phyloP scores from a whole-genome alignment of 495 filamentous ascomycete species.

The Lentithecium fluviatile region DNA sequence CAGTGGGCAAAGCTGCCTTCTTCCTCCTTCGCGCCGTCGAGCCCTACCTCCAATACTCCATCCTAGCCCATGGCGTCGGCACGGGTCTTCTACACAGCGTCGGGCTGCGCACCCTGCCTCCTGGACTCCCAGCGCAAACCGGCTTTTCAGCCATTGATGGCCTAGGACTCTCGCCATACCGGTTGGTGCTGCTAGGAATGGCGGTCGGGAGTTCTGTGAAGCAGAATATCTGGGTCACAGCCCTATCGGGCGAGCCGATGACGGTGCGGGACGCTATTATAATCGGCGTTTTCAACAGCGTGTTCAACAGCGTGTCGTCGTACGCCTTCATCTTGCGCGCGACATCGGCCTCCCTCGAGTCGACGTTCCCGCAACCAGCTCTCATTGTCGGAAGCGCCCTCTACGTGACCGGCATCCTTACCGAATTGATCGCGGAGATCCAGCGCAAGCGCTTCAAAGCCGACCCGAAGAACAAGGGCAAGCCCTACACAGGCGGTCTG shows the following conservation, averaged over 20 bases:
- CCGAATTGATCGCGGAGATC: conserved; percentile 53
- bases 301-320: conserved; percentile 42
- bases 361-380: conserved; percentile 32
- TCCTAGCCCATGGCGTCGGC: conserved; percentile 46
- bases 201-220: conserved; percentile 40
- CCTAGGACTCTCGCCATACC: conserved; percentile 45
- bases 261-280: conserved; percentile 13
- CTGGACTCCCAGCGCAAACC: conserved; percentile 38
- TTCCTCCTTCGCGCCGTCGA: conserved; percentile 58
- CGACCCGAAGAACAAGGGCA: conserved; percentile 53
- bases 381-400: conserved; percentile 46
- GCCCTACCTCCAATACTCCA: conserved; percentile 55
- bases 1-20: conserved; percentile 54
- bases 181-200: conserved; percentile 51
- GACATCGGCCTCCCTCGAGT: conserved; percentile 43
- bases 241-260: conserved; percentile 29
- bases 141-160: conserved; percentile 40
- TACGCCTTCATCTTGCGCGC: conserved; percentile 47
- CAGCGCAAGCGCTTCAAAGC: conserved; percentile 57
- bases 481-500: conserved; percentile 53
- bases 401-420: conserved; percentile 50
- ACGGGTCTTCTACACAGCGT: conserved; percentile 37
- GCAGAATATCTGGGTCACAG: conserved; percentile 34
- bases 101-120: conserved; percentile 38
- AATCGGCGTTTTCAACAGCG: conserved; percentile 29